A percentile compares a stretch with the other conserved stretches of the same genome.
Conservation (phyloP, 2,329 filamentous ascomycete species). For the Alternaria novae-zelandiae region DNA sequence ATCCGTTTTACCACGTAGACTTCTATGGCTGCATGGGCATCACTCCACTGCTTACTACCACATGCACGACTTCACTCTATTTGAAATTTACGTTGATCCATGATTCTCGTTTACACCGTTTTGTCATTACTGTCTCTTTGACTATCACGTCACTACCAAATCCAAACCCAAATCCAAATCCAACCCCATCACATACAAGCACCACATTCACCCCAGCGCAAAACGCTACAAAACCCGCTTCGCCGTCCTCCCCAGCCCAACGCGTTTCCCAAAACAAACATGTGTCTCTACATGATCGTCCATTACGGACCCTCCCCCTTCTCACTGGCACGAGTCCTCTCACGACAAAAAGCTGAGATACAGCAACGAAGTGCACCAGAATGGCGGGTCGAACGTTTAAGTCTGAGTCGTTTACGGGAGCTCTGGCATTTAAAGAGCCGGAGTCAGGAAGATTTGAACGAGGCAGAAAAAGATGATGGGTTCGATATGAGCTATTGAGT, state of each 20-base stretch:
- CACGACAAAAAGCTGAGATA: background rate
- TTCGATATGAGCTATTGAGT: background rate
- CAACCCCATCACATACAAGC: background rate
- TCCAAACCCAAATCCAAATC: background rate
- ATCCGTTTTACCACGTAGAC: background rate
- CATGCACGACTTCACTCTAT: background rate
- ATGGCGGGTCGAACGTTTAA: background rate
- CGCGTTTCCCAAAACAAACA: background rate
- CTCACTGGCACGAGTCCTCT: background rate
- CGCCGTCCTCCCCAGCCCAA: background rate
- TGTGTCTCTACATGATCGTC: background rate
- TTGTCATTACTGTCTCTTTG: background rate
- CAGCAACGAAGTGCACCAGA: background rate
- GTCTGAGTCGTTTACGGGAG: background rate
- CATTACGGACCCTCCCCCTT: background rate
- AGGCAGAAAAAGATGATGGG: background rate
- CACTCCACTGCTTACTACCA: background rate
- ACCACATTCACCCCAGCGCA: background rate
- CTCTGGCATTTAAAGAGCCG: background rate
- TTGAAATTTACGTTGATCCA: no score
- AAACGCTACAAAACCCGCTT: background rate
- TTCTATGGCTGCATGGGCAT: accelerated
- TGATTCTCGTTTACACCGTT: background rate
- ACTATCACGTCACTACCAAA: background rate
- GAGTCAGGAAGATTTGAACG: background rate